Percentiles rank a stretch among this genome's conserved stretches.
These are phyloP conservation scores for Talaromyces sp. DNA, from an alignment of 2,329 filamentous ascomycete genomes.

Conservation along the genomic window DNA sequence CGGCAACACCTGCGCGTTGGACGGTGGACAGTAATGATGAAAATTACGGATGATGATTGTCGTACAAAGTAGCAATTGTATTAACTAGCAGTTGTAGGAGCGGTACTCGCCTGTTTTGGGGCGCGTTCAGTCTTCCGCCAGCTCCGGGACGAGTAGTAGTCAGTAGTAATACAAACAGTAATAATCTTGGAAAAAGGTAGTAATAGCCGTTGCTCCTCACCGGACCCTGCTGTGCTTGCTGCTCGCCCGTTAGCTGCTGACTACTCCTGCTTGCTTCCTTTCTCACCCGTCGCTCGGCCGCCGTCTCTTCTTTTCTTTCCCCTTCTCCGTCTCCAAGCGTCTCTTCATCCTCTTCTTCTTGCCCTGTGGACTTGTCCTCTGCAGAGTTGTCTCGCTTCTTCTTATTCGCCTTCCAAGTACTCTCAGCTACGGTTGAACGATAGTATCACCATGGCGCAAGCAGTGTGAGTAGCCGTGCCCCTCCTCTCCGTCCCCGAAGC, in stretches of 20 bases:
- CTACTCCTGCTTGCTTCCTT: background rate
- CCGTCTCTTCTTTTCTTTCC: slow-evolving; percentile 10
- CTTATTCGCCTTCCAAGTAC: background rate
- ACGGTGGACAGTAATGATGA: background rate
- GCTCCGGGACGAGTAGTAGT: background rate
- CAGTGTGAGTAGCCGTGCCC: slow-evolving; percentile 35
- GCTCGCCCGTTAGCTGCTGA: background rate
- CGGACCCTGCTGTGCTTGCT: background rate
- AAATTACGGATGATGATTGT: background rate
- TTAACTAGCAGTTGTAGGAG: background rate
- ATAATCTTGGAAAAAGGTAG: background rate
- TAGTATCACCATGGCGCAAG: slow-evolving; percentile 36
- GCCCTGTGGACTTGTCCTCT: slow-evolving; percentile 8
- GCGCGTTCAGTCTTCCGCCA: background rate
- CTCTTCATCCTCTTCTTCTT: background rate
- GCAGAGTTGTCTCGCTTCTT: slow-evolving; percentile 1
- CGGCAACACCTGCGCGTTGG: background rate
- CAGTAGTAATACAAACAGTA: background rate
- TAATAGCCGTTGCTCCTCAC: background rate
- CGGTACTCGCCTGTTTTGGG: background rate
- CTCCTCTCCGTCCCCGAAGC: slow-evolving; percentile 9
- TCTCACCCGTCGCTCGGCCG: background rate
- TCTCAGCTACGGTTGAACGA: background rate
- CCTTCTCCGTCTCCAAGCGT: slow-evolving; percentile 7
- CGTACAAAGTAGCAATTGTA: background rate